Conservation (phyloP, 1,139 yeast genomes). For the Lodderomyces theae region DNA sequence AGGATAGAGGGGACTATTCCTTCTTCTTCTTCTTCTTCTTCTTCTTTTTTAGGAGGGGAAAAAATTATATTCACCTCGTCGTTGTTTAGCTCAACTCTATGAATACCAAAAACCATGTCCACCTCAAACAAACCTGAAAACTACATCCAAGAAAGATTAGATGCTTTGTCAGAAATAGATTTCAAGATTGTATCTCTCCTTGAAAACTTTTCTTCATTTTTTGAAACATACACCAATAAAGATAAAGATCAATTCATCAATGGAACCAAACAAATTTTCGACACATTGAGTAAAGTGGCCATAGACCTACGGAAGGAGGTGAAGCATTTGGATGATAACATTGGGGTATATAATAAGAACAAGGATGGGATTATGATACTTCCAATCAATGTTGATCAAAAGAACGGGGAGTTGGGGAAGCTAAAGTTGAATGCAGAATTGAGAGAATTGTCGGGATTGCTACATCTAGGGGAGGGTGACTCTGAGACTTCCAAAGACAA, state of each 20-base stretch:
- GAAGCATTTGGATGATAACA: conserved; percentile 55
- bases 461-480: conserved; percentile 2
- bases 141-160: conserved; percentile 46
- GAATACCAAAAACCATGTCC: too few species aligned
- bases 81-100: too few species aligned
- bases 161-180: conserved; percentile 45
- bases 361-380: conserved; percentile 51
- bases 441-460: conserved; percentile 23
- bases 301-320: conserved; percentile 55
- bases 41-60: too few species aligned
- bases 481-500: too few species aligned
- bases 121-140: conserved; percentile 19
- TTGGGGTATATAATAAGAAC: conserved; percentile 45
- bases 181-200: conserved; percentile 42
- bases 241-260: conserved; percentile 24
- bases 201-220: conserved; percentile 37
- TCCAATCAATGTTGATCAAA: conserved; percentile 61
- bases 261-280: conserved; percentile 35
- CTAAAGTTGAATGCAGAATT: conserved; percentile 44
- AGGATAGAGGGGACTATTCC: too few species aligned
- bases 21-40: too few species aligned
- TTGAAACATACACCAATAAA: conserved; percentile 36
- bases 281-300: conserved; percentile 38
- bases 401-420: conserved; percentile 56
- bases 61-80: too few species aligned